Conservation (phyloP, 2,329 filamentous ascomycete species). For the Arthrocladium fulminans region DNA sequence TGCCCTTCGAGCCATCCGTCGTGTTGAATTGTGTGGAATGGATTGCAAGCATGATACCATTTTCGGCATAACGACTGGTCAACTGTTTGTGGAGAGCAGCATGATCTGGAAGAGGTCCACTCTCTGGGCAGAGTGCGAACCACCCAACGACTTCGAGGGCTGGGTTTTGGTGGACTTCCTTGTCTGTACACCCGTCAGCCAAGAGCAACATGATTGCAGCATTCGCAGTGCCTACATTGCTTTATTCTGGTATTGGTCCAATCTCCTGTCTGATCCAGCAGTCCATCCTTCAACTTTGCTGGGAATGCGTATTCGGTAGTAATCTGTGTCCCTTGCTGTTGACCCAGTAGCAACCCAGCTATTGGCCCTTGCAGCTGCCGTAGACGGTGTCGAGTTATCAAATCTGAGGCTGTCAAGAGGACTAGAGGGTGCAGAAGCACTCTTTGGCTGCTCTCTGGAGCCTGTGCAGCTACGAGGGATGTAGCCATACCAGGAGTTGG, state of each 20-base stretch:
- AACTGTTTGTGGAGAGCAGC: slow-evolving; percentile 72
- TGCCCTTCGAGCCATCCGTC: slow-evolving; percentile 56
- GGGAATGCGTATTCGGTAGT: slow-evolving; percentile 93
- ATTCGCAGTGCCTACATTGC: slow-evolving; percentile 58
- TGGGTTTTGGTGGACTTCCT: slow-evolving; percentile 76
- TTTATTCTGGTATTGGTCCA: slow-evolving; percentile 75
- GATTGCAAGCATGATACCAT: slow-evolving; percentile 79
- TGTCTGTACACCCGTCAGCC: slow-evolving; percentile 49
- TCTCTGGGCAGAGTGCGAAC: slow-evolving; percentile 69
- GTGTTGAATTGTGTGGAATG: slow-evolving; percentile 54
- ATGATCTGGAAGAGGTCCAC: slow-evolving; percentile 59
- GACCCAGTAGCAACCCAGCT: slow-evolving; percentile 78
- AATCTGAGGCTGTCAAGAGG: slow-evolving; percentile 91
- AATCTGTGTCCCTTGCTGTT: slow-evolving; percentile 81
- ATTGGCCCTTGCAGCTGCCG: slow-evolving; percentile 67
- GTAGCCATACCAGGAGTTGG: background rate
- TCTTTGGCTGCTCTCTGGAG: slow-evolving; percentile 1
- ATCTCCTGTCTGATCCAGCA: slow-evolving; percentile 48
- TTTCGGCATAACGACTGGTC: slow-evolving; percentile 59
- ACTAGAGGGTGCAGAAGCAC: slow-evolving; percentile 72
- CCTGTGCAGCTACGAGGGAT: slow-evolving; percentile 1
- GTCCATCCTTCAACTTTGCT: slow-evolving; percentile 56
- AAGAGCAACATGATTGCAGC: background rate
- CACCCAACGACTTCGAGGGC: slow-evolving; percentile 81
- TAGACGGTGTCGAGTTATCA: slow-evolving; percentile 82